A percentile compares a stretch with the other conserved stretches of the same genome.
Conservation (phyloP, 1,284 basidiomycete species). For the Rugosomyces carneus region DNA sequence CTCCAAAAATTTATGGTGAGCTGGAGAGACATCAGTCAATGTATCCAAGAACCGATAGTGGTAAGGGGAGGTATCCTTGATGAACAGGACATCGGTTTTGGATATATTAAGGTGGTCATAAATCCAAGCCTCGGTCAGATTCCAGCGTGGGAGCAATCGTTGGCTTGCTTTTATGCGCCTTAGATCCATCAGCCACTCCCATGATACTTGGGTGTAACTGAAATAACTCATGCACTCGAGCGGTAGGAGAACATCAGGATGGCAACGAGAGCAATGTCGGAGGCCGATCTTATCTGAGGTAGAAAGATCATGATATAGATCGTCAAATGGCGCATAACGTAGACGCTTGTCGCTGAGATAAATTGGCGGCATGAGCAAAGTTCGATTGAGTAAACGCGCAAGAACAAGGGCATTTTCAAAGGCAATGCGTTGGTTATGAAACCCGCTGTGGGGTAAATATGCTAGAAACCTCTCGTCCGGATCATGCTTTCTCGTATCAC, state of each 20-base stretch:
- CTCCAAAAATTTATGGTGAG: constrained; percentile 36
- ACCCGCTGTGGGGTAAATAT: constrained; percentile 74
- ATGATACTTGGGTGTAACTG: constrained; percentile 57
- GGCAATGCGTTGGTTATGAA: constrained; percentile 81
- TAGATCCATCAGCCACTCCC: constrained; percentile 64
- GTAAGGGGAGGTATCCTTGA: constrained; percentile 54
- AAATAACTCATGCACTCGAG: constrained; percentile 55
- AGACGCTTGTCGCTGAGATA: constrained; percentile 59
- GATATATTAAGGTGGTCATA: constrained; percentile 34
- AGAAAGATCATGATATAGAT: constrained; percentile 42
- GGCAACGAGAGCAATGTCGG: constrained; percentile 40
- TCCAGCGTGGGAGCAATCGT: constrained; percentile 38
- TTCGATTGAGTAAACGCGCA: constrained; percentile 63
- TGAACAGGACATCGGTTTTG: constrained; percentile 34
- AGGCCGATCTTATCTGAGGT: constrained; percentile 49
- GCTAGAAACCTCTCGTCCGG: constrained; percentile 42
- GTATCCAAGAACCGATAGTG: constrained; percentile 64
- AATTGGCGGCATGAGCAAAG: constrained; percentile 66
- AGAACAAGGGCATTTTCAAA: constrained; percentile 75
- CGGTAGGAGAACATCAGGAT: constrained; percentile 28
- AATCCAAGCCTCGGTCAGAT: constrained; percentile 46
- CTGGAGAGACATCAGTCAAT: constrained; percentile 22
- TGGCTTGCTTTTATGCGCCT: constrained; percentile 30
- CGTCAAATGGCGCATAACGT: constrained; percentile 55
- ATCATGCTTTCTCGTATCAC: constrained; percentile 10